Evolutionary conservation across 1,284 basidiomycete species (phyloP).

Genomic region (Blastosporella zonata): DNA sequence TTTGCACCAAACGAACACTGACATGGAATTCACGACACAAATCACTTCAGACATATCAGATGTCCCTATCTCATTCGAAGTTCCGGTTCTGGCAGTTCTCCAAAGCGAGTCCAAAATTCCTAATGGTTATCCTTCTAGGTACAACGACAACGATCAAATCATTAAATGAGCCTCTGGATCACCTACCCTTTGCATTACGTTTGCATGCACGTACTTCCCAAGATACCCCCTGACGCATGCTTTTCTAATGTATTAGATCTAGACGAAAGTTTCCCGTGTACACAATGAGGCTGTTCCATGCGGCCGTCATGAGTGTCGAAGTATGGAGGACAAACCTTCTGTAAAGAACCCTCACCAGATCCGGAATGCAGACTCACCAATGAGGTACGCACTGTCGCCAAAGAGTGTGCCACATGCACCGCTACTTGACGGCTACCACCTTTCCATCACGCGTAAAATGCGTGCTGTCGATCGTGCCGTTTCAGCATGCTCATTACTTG

Average conservation of each 20-base stretch:
- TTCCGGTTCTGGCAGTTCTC: no score
- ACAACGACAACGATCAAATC: not conserved
- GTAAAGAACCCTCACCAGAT: no score
- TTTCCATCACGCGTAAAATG: no score
- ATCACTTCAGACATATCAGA: conserved; percentile 2
- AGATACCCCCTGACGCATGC: not conserved
- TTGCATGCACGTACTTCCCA: not conserved
- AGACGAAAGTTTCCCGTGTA: no score
- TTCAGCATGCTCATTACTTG: not conserved
- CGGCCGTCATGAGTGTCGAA: no score
- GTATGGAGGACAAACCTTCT: not conserved
- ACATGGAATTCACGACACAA: conserved; percentile 29
- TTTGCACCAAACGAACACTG: conserved; percentile 23
- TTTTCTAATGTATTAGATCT: no score
- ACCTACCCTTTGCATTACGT: not conserved
- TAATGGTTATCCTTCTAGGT: not conserved
- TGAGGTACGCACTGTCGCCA: not conserved
- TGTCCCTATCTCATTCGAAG: not conserved
- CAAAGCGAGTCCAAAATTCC: no score
- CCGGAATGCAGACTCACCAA: no score
- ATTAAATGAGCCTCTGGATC: not conserved
- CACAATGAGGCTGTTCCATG: no score
- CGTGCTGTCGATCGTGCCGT: no score
- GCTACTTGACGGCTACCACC: no score
- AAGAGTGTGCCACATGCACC: not conserved